A percentile compares a stretch with the other conserved stretches of the same genome.
These are phyloP conservation scores for Vaccinium darrowii DNA, from an alignment of 148 eudicot species.

Conservation along the genomic window DNA sequence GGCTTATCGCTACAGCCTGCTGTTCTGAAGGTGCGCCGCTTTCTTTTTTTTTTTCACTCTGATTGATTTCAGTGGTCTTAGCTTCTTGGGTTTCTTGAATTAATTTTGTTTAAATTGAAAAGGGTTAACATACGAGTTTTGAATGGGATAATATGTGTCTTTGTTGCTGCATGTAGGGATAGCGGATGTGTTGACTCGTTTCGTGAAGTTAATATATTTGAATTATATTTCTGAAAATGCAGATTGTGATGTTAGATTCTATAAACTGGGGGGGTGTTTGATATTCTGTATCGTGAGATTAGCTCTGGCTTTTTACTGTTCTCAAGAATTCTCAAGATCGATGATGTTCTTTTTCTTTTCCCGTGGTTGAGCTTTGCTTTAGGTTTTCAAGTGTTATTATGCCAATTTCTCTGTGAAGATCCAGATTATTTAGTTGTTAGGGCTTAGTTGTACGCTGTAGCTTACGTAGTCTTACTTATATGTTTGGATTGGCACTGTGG, in stretches of 20 bases:
- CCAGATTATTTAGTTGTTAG: neutral
- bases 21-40: conserved; percentile 47
- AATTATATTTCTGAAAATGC: neutral
- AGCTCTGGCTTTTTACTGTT: neutral
- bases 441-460: neutral
- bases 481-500: neutral
- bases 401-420: neutral
- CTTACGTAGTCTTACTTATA: neutral
- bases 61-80: neutral
- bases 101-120: neutral
- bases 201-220: no score
- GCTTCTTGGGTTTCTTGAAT: neutral
- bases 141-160: neutral
- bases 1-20: no score
- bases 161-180: neutral
- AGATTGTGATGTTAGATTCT: neutral
- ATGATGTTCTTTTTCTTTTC: neutral
- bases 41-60: neutral
- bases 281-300: neutral
- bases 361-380: neutral
- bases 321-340: neutral
- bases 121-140: neutral
- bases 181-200: no score
- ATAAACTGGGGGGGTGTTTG: neutral
- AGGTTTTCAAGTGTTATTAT: neutral